Evolutionary conservation across 345 rosid genomes (phyloP), one percentile per base, ranked within the genome.

Genomic region (Melastoma malabathricum): DNA sequence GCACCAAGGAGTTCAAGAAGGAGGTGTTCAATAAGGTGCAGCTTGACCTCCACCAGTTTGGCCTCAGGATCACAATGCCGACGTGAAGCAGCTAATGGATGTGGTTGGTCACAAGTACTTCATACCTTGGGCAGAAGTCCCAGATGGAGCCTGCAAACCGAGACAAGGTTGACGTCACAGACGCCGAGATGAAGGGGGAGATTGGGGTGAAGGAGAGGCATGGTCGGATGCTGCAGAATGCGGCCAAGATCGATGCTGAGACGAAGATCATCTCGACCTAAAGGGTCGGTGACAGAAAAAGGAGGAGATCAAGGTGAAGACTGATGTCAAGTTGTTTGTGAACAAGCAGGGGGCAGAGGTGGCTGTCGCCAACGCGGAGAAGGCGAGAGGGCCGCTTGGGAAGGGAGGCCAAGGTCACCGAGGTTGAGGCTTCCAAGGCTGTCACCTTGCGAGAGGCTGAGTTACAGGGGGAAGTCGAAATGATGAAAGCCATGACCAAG

Each of bases 71-170:
- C 18, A 80, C 59, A 84, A 82, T 15, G 97, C 89, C 3, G 84
- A 84, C 34, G 86, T 88, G 4, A 88, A 88, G 66, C 97, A 82
- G 52, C 80, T 84, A 0, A 84, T 84, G 19, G 97, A 88, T 45
- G 97, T 82, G n/a, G 80, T 70, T 2, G 92, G 95, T 3, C 84
- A 84, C 22, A 89, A 88, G 65, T 84, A 82, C 61, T 88, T 88
- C 66, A 51, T 82, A 82, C 54, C 54, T 88, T 70, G 95, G 97
- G 12, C 86, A 82, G n/a, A 84, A 84, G 69, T 84, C 94, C 0
- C 97, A 82, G 61, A 80, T 72, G 89, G 94, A 88, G 60, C 95
- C 95, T 1, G 89, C 86, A 2, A 82, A 84, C 56, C 92, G 84
- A 25, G 89, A 92, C 0, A 82, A 38, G 57, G 59, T 88, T 12